Conservation (phyloP, 768 basidiomycete species). For the Neoboletus brunneissimus region DNA sequence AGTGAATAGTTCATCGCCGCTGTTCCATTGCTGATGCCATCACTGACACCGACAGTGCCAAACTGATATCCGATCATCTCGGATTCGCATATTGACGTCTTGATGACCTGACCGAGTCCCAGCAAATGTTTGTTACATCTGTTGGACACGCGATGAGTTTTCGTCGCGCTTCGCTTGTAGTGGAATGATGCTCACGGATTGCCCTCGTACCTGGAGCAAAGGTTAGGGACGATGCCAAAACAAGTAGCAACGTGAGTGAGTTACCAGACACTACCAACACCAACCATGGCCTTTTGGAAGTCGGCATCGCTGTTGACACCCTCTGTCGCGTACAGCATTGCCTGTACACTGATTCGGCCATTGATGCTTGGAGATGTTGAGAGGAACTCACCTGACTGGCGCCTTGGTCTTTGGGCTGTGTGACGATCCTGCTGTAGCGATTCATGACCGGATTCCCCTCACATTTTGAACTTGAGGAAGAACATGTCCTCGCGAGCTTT, state of each 20-base stretch:
- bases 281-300: conserved; percentile 96
- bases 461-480: conserved; percentile 38
- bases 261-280: conserved; percentile 94
- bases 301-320: conserved; percentile 78
- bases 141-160: conserved; percentile 5
- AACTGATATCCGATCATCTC: conserved; percentile 94
- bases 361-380: neutral
- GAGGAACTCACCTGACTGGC: conserved; percentile 72
- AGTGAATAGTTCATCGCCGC: conserved; percentile 93
- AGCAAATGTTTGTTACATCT: conserved; percentile 97
- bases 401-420: conserved; percentile 91
- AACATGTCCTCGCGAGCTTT: conserved; percentile 36
- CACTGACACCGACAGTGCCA: conserved; percentile 95
- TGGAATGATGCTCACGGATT: conserved; percentile 72
- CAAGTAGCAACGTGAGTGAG: conserved; percentile 27
- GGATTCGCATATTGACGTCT: conserved; percentile 67
- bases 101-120: conserved; percentile 82
- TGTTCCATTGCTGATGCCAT: conserved; percentile 99
- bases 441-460: conserved; percentile 50
- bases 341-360: conserved; percentile 44
- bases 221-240: conserved; percentile 12
- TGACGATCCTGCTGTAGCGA: conserved; percentile 76
- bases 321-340: conserved; percentile 99
- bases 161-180: neutral
- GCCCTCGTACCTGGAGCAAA: conserved; percentile 82